Evolutionary conservation across 108 stramenopile genomes (phyloP), one percentile per base, ranked within the genome.

Genomic region (Nitzschia sp.): DNA sequence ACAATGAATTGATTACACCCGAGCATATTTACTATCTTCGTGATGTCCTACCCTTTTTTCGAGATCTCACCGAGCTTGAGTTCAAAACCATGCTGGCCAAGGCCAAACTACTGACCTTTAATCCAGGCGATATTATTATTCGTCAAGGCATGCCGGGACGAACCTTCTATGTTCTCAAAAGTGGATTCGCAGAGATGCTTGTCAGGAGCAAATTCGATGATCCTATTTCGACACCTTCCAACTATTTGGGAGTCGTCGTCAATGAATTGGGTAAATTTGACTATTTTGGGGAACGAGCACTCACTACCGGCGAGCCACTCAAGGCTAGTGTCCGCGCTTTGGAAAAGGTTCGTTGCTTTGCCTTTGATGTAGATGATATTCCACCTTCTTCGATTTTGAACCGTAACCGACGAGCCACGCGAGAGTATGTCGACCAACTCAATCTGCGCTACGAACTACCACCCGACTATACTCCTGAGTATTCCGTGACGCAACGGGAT

Each of bases 281-380:
- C 48, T 92, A 87, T 70, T 92, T 92, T 75, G 91, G 91, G 1
- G 91, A 92, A 77, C 80, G 88, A 21, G 83, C 88, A 2, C 68
- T 92, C 13, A 83, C 89, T 25, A 92, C 91, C 0, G 79, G 85
- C n/a, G 86, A 92, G 59, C 91, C 86, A 11, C 79, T 86, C n/a
- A 86, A 86, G n/a, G 88, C 88, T 1, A 84, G 76, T 38, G 78
- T 92, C 49, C 86, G 84, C 17, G 86, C 87, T 1, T 49, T 64
- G 67, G 81, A 81, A 30, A 89, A 84, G 34, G 84, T 79, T 26
- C 72, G 85, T 26, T 82, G 82, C 58, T 89, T 86, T 80, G 84
- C 88, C 56, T 89, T 89, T 60, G 72, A 85, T 32, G 62, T 83
- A 8, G 69, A 83, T 32, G 82, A 85, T 42, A 89, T 89, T 32